phyloP scores from a whole-genome alignment of 768 basidiomycete genomes.

The Amanita muscaria region DNA sequence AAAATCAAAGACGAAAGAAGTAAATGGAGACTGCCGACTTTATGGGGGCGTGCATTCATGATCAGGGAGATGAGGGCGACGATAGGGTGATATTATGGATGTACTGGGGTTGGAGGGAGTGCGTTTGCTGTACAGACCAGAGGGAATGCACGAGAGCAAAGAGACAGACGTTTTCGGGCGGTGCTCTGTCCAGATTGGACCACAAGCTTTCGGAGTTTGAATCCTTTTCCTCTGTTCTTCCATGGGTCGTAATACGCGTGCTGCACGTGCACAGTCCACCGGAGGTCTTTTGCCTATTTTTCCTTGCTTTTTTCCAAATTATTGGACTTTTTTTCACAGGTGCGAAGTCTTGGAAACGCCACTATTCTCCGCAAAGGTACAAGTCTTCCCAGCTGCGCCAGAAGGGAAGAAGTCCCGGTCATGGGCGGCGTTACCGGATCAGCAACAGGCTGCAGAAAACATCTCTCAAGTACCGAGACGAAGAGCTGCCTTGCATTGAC shows the following conservation, averaged over 20 bases:
- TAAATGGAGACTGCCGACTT: slow-evolving; percentile 29
- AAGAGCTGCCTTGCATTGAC: slow-evolving; percentile 5
- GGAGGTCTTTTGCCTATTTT: slow-evolving; percentile 2
- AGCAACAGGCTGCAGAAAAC: background rate
- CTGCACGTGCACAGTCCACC: background rate
- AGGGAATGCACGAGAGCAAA: background rate
- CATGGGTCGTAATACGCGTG: slow-evolving; percentile 4
- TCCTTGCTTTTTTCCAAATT: background rate
- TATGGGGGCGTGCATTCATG: slow-evolving; percentile 74
- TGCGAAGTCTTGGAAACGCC: background rate
- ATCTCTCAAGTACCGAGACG: background rate
- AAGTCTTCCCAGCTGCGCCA: background rate
- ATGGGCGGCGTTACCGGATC: background rate
- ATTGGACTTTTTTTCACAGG: slow-evolving; percentile 3
- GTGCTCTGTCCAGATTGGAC: too few relatives aligned
- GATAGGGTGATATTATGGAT: too few relatives aligned
- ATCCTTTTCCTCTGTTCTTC: slow-evolving; percentile 12
- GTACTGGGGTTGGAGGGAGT: too few relatives aligned
- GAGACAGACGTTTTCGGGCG: too few relatives aligned
- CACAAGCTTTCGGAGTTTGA: slow-evolving; percentile 41
- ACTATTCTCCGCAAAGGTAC: slow-evolving; percentile 1
- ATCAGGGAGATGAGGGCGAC: slow-evolving; percentile 12
- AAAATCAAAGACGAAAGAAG: background rate
- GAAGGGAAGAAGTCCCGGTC: background rate
- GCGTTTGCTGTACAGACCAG: background rate